Evolutionary conservation across 1,284 basidiomycete genomes (phyloP).

Genomic region (Blastosporella zonata): DNA sequence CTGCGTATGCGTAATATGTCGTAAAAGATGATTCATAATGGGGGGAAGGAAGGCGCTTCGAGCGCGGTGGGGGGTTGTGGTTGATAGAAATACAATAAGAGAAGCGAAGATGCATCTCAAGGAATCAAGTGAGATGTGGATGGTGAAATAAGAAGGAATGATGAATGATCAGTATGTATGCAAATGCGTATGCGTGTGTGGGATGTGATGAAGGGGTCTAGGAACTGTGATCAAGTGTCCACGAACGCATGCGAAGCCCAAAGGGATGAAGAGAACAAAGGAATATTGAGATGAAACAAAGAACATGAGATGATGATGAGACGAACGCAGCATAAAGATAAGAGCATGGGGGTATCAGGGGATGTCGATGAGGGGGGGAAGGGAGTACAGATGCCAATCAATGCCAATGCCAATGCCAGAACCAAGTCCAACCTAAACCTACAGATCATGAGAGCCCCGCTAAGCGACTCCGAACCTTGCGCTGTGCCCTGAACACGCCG

Average conservation of each 20-base stretch:
- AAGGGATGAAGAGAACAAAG: neutral
- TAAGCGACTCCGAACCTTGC: slow-evolving; percentile 34
- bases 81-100: neutral
- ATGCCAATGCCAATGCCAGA: slow-evolving; percentile 10
- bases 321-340: too few relatives aligned
- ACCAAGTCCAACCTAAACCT: slow-evolving; percentile 17
- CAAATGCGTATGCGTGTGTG: neutral
- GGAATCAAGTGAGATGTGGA: too few relatives aligned
- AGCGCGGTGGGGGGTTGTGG: neutral
- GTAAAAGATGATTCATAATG: too few relatives aligned
- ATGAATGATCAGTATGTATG: neutral
- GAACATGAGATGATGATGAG: too few relatives aligned
- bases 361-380: neutral
- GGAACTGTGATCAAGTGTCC: too few relatives aligned
- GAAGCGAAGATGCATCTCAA: neutral
- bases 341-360: neutral
- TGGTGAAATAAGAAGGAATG: too few relatives aligned
- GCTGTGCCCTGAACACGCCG: slow-evolving; percentile 55
- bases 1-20: too few relatives aligned
- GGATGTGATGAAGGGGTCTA: neutral
- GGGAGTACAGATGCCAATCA: slow-evolving; percentile 5
- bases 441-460: slow-evolving; percentile 13
- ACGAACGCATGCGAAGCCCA: too few relatives aligned
- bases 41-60: neutral
- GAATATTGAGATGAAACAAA: neutral